Evolutionary conservation across 139 green algal species (phyloP), one percentile per base, ranked within the genome.

Genomic region (Haematococcus sp.): DNA sequence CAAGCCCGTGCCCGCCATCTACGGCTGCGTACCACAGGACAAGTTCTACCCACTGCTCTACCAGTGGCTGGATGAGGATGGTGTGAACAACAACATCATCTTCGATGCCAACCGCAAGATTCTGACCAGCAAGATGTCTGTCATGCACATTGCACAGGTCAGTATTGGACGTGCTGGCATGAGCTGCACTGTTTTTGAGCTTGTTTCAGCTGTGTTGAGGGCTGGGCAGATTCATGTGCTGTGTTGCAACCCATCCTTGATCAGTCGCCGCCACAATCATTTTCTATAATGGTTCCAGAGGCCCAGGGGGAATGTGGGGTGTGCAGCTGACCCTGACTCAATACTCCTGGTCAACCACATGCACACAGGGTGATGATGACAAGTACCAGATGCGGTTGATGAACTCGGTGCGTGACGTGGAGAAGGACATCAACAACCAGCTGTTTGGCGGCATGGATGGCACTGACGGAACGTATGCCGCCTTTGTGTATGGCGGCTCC

Each of bases 31-130:
- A 1, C 69, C 69, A 5, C 25, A 75, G 33, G 56, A 28, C 20
- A 2, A 25, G 0, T 83, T 83, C 71, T 83, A 83, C 71, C 46
- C 71, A 1, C 65, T 82, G 64, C 65, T 82, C 1, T 1, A 30
- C 0, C 13, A 78, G 73, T 78, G 59, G 44, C 73, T 78, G 35
- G 25, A 4, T n/a, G 27, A 51, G 1, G 30, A 63, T 23, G 60
- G 52, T 33, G 32, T 55, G 49, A 46, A 33, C 25, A 70, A 67
- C 59, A 63, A 35, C 25, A 40, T 68, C 33, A 30, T 56, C 52
- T 31, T 20, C 51, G 19, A 1, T 0, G 11, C n/a, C 60, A 52
- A 71, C 59, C 52, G 72, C 59, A 69, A 17, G 15, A 71, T 75
- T 51, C 22, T 68, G 46, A 68, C 68, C 20, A 58, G 34, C 20